phyloP scores from a whole-genome alignment of 768 basidiomycete species.

The Hebeloma cylindrosporum region DNA sequence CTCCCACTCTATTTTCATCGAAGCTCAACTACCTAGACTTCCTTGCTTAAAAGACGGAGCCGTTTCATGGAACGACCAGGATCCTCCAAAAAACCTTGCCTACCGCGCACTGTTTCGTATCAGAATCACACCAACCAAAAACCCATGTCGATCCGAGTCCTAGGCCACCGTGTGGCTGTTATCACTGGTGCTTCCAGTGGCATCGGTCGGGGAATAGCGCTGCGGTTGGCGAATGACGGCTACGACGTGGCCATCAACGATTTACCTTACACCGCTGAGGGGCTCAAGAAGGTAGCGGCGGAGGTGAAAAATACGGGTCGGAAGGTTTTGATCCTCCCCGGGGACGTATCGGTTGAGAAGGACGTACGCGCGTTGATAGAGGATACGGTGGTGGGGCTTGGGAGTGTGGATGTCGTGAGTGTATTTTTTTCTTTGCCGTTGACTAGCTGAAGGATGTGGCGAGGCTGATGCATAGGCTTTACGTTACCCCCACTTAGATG shows the following conservation, averaged over 20 bases:
- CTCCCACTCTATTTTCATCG: no score
- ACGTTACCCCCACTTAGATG: conserved; percentile 22
- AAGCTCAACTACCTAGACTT: no score
- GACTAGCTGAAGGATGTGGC: no score
- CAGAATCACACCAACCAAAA: no score
- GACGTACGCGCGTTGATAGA: conserved; percentile 41
- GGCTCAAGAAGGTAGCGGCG: conserved; percentile 27
- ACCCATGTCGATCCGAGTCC: no score
- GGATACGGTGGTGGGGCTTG: conserved; percentile 30
- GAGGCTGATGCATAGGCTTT: no score
- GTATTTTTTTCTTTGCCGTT: not conserved
- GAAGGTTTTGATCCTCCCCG: conserved; percentile 19
- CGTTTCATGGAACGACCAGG: no score
- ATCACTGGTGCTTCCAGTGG: conserved; percentile 39
- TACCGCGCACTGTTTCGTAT: no score
- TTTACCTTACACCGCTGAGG: conserved; percentile 26
- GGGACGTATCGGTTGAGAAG: conserved; percentile 39
- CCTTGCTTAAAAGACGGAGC: no score
- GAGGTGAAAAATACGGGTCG: conserved; percentile 30
- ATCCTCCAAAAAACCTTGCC: no score
- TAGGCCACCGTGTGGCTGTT: no score
- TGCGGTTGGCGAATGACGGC: conserved; percentile 47
- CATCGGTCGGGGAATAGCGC: conserved; percentile 47
- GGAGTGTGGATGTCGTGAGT: conserved; percentile 48
- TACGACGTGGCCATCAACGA: conserved; percentile 47